Percentiles rank a stretch among this genome's conserved stretches.
Evolutionary conservation across 2,329 filamentous ascomycete species (phyloP).

Genomic region (Thelonectria rubi): DNA sequence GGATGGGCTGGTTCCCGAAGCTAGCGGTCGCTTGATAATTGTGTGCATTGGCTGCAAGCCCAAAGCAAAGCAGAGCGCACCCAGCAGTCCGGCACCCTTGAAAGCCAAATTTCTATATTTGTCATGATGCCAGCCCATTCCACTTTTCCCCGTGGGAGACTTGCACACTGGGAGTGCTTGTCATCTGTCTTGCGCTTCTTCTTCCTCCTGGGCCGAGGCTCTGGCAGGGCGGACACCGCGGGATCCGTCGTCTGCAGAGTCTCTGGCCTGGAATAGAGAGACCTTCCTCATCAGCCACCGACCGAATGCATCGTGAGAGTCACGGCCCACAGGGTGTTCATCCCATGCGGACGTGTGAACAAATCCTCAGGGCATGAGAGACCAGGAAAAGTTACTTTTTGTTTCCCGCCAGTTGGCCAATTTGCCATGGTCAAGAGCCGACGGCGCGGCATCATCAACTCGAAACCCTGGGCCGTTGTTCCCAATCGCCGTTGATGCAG

Average conservation of each 20-base stretch:
- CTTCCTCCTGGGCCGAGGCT: not conserved
- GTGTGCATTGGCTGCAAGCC: not conserved
- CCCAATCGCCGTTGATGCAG: too few relatives aligned
- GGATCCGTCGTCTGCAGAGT: not conserved
- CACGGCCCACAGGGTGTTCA: not conserved
- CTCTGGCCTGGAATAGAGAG: not conserved
- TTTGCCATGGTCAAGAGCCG: too few relatives aligned
- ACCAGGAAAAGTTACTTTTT: not conserved
- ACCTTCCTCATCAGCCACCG: too few relatives aligned
- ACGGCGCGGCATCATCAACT: not conserved
- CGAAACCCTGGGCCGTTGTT: not conserved
- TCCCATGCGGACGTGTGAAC: not conserved
- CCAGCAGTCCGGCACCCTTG: not conserved
- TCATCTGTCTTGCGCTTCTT: not conserved
- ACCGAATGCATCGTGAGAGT: too few relatives aligned
- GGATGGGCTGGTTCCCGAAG: not conserved
- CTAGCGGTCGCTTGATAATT: not conserved
- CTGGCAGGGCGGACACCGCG: not conserved
- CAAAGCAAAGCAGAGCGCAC: too few relatives aligned
- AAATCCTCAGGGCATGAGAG: not conserved
- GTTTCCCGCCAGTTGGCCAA: too few relatives aligned
- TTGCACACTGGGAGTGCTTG: too few relatives aligned
- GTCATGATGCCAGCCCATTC: not conserved
- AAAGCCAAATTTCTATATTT: not conserved
- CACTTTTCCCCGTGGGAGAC: not conserved